Base-by-base conservation (phyloP, 2,329 filamentous ascomycete genomes). In the Aspergillus ibericus region DNA sequence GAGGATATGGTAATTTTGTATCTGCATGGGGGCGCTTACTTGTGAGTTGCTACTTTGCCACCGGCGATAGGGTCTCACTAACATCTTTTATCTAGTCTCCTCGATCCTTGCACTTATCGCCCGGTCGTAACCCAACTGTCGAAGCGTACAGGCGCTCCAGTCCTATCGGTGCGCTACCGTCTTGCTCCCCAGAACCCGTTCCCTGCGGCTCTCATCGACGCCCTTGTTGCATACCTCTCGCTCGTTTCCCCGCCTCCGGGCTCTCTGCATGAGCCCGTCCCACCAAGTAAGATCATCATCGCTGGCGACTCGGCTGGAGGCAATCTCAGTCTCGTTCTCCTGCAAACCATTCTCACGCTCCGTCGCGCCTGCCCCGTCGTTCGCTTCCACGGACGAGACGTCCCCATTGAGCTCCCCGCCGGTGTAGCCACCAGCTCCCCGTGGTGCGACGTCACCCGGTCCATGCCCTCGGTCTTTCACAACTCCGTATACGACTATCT, bases 181-280 rank as follows among this genome's bases (percentile, higher is more conserved):
- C 72, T 81, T 6, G 78, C 79, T 2, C 80, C 80, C 15, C 77
- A 81, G 52, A 69, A 78, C 42, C 76, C 80, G 9, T 82, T 81
- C 61, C 80, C 79, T 15, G 72, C 78, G 4, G 77, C 77, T 3
- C 65, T 82, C 5, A 70, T 81, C 40, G 80, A 82, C 63, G 73
- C 75, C 25, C 66, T 82, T n/a, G 69, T 77, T 13, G 74, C 77
- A n/a, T 82, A 81, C 59, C 70, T 82, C 3, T 78, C 75, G 27
- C 73, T 82, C 27, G 69, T 81, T 6, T 72, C 77, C 12, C 80
- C 79, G 10, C 78, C 78, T 0, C 66, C 72, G 12, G 77, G 75
- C 12, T 72, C 78, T 16, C 64, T 76, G 13, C 79, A 81, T 58
- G 66, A 72, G 15, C 71, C 79, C 15, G 68, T 81, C 2, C 72